These are phyloP conservation scores for Atkinsonella texensis DNA, from an alignment of 2,329 filamentous ascomycete genomes.

Conservation along the genomic window DNA sequence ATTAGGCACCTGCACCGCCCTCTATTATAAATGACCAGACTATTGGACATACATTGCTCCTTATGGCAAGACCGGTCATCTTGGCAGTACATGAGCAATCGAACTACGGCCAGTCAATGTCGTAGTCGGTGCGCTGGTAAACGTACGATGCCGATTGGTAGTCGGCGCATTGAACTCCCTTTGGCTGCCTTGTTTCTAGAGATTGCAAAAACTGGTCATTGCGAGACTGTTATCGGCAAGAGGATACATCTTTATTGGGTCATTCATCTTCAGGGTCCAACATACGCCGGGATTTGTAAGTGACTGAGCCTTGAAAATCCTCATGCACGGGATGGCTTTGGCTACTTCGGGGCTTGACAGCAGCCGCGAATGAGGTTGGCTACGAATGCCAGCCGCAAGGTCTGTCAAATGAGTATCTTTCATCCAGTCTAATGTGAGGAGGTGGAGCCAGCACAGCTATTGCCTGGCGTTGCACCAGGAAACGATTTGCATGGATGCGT, in stretches of 20 bases:
- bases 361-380: background rate
- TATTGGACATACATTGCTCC: background rate
- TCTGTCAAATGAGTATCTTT: background rate
- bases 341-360: background rate
- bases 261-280: background rate
- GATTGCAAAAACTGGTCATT: background rate
- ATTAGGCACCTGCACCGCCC: too few species aligned
- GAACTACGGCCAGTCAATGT: background rate
- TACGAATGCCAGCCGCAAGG: constrained; percentile 1
- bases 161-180: too few species aligned
- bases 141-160: background rate
- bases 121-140: background rate
- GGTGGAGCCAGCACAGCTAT: background rate
- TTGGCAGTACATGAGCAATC: background rate
- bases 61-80: background rate
- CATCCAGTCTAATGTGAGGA: background rate
- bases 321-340: background rate
- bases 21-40: too few species aligned
- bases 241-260: background rate
- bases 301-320: background rate
- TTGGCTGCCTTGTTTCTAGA: background rate
- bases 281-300: background rate
- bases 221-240: background rate
- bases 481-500: background rate
- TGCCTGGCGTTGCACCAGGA: background rate